phyloP scores from a whole-genome alignment of 345 rosid genomes.

The Populus ilicifolia region DNA sequence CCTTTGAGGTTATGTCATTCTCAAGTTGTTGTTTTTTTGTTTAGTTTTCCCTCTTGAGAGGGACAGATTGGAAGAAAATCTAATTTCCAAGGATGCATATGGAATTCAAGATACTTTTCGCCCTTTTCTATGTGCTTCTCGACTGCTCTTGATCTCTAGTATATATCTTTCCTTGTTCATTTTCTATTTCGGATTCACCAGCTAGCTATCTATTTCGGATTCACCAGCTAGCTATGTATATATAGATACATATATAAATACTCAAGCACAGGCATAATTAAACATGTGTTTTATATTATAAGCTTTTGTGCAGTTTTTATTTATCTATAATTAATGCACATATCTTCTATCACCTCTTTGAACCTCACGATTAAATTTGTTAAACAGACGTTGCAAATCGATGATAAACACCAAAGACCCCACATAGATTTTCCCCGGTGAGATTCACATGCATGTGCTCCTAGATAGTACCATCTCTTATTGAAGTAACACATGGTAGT shows the following conservation, averaged over 20 bases:
- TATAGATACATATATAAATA: neutral
- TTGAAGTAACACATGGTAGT: too few relatives aligned
- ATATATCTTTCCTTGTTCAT: neutral
- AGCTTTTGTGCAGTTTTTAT: neutral
- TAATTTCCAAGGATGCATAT: slow-evolving; percentile 13
- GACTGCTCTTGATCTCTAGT: neutral
- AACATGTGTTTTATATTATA: neutral
- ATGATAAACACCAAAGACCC: neutral
- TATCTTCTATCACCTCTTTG: neutral
- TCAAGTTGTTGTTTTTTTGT: neutral
- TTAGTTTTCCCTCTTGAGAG: neutral
- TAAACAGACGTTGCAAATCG: neutral
- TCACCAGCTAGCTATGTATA: neutral
- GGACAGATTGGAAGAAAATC: slow-evolving; percentile 32
- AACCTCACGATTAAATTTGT: neutral
- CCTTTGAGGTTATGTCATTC: slow-evolving; percentile 9
- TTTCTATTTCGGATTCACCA: neutral
- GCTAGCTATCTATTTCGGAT: neutral
- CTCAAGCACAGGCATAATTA: neutral
- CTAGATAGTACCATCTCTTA: too few relatives aligned
- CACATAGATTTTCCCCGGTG: neutral
- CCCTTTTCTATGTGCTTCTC: slow-evolving; percentile 18
- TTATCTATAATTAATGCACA: neutral
- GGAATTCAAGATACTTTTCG: neutral
- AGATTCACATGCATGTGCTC: too few relatives aligned